Evolutionary conservation across 768 basidiomycete genomes (phyloP).

Genomic region (Russula brevipes): DNA sequence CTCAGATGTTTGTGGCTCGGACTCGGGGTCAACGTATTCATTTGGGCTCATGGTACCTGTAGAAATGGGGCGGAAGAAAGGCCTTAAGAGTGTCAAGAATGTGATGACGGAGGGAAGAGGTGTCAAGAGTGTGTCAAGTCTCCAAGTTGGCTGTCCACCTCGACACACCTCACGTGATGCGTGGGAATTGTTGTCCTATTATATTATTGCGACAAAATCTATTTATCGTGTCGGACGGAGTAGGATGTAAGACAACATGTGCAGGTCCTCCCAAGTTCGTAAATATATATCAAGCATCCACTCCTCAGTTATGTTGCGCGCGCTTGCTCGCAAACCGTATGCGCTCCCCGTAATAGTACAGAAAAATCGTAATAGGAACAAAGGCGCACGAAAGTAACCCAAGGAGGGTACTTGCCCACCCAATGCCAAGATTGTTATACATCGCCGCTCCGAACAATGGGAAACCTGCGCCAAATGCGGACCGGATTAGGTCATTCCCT

Average conservation of each 20-base stretch:
- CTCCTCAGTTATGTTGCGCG: slow-evolving; percentile 22
- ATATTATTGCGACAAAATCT: neutral
- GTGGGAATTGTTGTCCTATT: slow-evolving; percentile 1
- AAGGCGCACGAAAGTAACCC: slow-evolving; percentile 28
- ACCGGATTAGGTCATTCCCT: slow-evolving; percentile 34
- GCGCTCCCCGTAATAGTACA: slow-evolving; percentile 22
- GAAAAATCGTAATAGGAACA: slow-evolving; percentile 27
- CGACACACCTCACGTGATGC: slow-evolving; percentile 2
- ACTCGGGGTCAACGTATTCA: neutral
- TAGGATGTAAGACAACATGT: neutral
- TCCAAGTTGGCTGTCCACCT: neutral
- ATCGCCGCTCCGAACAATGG: slow-evolving; percentile 27
- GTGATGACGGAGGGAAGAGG: neutral
- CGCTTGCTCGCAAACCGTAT: slow-evolving; percentile 23
- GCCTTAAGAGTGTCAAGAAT: neutral
- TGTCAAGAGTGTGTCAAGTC: neutral
- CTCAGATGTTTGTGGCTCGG: slow-evolving; percentile 3
- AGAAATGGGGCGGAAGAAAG: neutral
- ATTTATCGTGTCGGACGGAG: too few species aligned
- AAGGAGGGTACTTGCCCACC: slow-evolving; percentile 29
- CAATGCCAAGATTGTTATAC: slow-evolving; percentile 29
- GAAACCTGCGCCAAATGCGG: slow-evolving; percentile 23
- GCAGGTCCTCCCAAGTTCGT: neutral
- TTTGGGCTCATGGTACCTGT: slow-evolving; percentile 2
- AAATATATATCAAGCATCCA: neutral